A percentile compares a stretch with the other conserved stretches of the same genome.
Evolutionary conservation across 2,329 filamentous ascomycete species (phyloP).

Genomic region (Fusarium poae): DNA sequence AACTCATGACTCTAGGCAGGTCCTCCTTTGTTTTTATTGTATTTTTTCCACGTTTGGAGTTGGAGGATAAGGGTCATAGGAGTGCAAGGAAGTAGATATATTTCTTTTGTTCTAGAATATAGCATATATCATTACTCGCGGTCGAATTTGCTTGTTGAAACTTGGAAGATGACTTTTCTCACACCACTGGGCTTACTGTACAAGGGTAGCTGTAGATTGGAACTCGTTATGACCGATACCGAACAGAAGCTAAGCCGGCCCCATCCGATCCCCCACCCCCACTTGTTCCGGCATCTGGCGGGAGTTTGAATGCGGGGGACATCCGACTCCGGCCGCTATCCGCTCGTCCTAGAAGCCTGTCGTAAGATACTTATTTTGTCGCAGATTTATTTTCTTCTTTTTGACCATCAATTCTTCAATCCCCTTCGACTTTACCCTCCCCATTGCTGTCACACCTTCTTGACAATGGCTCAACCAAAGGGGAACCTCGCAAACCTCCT

Average conservation of each 20-base stretch:
- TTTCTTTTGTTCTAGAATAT: slow-evolving; percentile 13
- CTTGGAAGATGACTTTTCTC: not conserved
- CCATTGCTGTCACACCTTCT: not conserved
- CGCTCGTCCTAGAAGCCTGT: slow-evolving; percentile 11
- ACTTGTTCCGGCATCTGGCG: slow-evolving; percentile 34
- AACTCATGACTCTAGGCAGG: slow-evolving; percentile 33
- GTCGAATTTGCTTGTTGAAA: not conserved
- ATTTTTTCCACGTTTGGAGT: slow-evolving; percentile 39
- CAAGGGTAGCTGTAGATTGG: not conserved
- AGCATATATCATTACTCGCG: slow-evolving; percentile 5
- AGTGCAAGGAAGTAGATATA: slow-evolving; percentile 1
- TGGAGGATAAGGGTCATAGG: slow-evolving; percentile 39
- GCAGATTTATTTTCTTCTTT: not conserved
- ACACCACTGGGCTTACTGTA: not conserved
- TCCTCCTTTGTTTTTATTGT: slow-evolving; percentile 24
- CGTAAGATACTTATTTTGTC: not conserved
- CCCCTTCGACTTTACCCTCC: not conserved
- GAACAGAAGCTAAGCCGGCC: slow-evolving; percentile 14
- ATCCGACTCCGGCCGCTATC: slow-evolving; percentile 28
- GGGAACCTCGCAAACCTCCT: slow-evolving; percentile 76
- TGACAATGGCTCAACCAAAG: slow-evolving; percentile 48
- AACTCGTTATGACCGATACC: not conserved
- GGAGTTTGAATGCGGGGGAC: slow-evolving; percentile 9
- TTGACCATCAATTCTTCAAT: not conserved
- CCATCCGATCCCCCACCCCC: slow-evolving; percentile 36